A percentile compares a stretch with the other conserved stretches of the same genome.
phyloP scores from a whole-genome alignment of 2,329 filamentous ascomycete genomes.

The Periconia digitata region DNA sequence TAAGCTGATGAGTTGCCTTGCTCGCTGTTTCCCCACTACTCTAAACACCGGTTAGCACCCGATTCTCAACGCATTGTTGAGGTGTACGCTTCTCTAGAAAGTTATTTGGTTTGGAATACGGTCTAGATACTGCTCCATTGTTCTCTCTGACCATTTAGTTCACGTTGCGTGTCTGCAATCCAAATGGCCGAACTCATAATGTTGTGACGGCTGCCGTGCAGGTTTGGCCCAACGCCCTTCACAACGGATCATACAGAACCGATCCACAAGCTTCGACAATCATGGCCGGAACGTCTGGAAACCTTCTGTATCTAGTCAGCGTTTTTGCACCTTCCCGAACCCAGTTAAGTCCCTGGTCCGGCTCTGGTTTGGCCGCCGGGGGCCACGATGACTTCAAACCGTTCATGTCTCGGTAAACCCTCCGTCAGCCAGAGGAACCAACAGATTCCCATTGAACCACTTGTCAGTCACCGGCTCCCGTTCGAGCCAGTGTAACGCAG shows the following conservation, averaged over 20 bases:
- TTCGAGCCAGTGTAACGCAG: conserved; percentile 11
- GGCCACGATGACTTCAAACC: conserved; percentile 24
- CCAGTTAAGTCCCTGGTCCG: conserved; percentile 13
- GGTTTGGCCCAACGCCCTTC: neutral
- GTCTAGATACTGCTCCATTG: no score
- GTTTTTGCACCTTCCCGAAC: neutral
- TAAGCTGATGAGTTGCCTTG: neutral
- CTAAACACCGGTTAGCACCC: no score
- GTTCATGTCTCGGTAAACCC: conserved; percentile 23
- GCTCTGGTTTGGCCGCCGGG: conserved; percentile 17
- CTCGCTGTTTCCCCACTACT: no score
- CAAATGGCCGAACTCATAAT: neutral
- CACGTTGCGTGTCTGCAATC: no score
- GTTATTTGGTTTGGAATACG: no score
- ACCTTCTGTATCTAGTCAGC: neutral
- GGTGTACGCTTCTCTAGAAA: no score
- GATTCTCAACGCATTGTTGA: no score
- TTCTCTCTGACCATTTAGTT: no score
- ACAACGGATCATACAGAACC: neutral
- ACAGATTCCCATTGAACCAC: conserved; percentile 20
- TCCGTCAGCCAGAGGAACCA: conserved; percentile 11
- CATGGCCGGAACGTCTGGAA: neutral
- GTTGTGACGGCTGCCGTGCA: neutral
- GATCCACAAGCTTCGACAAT: neutral
- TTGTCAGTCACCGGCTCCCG: conserved; percentile 17